Percentiles rank a stretch among this genome's conserved stretches.
These are phyloP conservation scores for Dendrobium chrysotoxum DNA, from an alignment of 106 monocot genomes.

Conservation along the genomic window DNA sequence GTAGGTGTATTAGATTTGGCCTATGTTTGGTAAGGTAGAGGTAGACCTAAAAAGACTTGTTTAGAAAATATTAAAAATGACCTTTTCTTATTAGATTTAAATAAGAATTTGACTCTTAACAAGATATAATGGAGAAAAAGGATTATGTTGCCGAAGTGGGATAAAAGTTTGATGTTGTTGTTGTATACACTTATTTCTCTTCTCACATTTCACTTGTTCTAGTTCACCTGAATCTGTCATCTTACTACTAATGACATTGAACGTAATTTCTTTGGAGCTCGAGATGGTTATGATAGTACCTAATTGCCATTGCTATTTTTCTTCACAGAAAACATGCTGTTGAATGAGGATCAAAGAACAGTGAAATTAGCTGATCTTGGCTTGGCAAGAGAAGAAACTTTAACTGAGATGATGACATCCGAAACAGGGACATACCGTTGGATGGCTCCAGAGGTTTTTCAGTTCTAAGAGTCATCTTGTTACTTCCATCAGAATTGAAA, in stretches of 20 bases:
- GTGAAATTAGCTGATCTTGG: conserved; percentile 98
- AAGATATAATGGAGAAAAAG: too few species aligned
- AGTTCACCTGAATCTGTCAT: not conserved
- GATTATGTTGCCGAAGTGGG: too few species aligned
- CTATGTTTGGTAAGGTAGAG: too few species aligned
- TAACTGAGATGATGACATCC: conserved; percentile 99
- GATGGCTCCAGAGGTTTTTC: conserved; percentile 98
- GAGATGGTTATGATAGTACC: not conserved
- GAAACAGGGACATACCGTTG: conserved; percentile 98
- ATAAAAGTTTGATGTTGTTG: too few species aligned
- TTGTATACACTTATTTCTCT: too few species aligned
- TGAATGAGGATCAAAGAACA: conserved; percentile 87
- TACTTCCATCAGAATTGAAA: not conserved
- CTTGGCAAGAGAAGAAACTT: conserved; percentile 89
- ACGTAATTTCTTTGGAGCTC: not conserved
- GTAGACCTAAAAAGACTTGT: too few species aligned
- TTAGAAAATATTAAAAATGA: too few species aligned
- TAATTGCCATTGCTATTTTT: not conserved
- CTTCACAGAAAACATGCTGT: conserved; percentile 71
- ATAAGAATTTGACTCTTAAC: too few species aligned
- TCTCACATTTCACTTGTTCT: too few species aligned
- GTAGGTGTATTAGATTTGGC: too few species aligned
- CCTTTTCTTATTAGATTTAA: too few species aligned
- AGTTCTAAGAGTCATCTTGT: conserved; percentile 5
- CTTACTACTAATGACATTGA: not conserved